A percentile compares a stretch with the other conserved stretches of the same genome.
phyloP scores from a whole-genome alignment of 148 eudicot genomes.

The Diospyros lotus region DNA sequence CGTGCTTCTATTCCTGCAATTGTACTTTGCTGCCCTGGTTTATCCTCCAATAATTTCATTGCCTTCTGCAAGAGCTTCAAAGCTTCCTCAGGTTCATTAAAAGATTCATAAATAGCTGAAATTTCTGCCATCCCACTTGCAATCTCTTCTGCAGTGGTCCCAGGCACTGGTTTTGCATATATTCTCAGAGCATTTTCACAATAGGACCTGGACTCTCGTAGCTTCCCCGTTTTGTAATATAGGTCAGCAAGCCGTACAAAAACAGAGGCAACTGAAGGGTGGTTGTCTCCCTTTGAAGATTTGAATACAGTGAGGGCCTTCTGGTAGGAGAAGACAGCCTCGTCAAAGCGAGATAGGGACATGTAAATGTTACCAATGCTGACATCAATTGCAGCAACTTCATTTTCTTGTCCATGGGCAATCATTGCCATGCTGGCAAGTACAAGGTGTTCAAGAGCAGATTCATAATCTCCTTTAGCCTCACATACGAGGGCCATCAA shows the following conservation, averaged over 20 bases:
- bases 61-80: conserved; percentile 77
- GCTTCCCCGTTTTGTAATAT: conserved; percentile 90
- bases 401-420: conserved; percentile 93
- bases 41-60: conserved; percentile 76
- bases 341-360: conserved; percentile 73
- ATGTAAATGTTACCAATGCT: conserved; percentile 91
- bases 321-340: conserved; percentile 92
- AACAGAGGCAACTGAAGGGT: conserved; percentile 92
- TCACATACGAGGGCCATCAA: conserved; percentile 97
- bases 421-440: conserved; percentile 99
- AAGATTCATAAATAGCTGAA: conserved; percentile 85
- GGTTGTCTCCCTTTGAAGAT: conserved; percentile 94
- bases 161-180: conserved; percentile 97
- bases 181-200: conserved; percentile 95
- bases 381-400: conserved; percentile 89
- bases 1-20: conserved; percentile 93
- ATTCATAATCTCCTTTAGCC: conserved; percentile 85
- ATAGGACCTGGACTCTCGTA: conserved; percentile 88
- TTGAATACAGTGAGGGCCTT: conserved; percentile 95
- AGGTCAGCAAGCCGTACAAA: conserved; percentile 84
- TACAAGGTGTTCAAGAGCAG: conserved; percentile 94
- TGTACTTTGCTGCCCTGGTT: conserved; percentile 86
- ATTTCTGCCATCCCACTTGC: conserved; percentile 87
- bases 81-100: conserved; percentile 91
- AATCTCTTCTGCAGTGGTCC: conserved; percentile 80